Evolutionary conservation across 768 basidiomycete species (phyloP).

Genomic region (Xanthoconium purpureum): DNA sequence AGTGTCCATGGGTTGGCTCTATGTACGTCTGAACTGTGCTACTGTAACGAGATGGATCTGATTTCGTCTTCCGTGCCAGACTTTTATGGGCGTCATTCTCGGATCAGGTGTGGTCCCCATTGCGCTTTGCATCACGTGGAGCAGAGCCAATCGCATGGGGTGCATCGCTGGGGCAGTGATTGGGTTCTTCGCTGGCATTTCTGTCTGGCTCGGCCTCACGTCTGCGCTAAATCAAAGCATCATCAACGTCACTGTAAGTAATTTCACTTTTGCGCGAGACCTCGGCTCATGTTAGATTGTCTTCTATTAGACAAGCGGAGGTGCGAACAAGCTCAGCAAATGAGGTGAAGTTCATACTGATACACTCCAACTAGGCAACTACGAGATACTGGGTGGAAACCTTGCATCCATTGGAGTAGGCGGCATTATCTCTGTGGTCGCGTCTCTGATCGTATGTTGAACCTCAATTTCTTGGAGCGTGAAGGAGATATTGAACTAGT

Average conservation of each 20-base stretch:
- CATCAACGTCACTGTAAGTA: conserved; percentile 64
- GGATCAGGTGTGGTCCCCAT: conserved; percentile 87
- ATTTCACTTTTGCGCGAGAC: background rate
- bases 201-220: conserved; percentile 86
- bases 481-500: background rate
- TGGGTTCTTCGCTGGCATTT: conserved; percentile 68
- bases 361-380: conserved; percentile 35
- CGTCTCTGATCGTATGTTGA: conserved; percentile 59
- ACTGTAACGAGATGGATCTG: background rate
- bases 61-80: conserved; percentile 38
- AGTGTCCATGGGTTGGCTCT: conserved; percentile 92
- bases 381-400: conserved; percentile 86
- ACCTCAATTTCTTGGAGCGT: background rate
- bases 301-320: conserved; percentile 44
- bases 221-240: conserved; percentile 62
- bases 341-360: background rate
- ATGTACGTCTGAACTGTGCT: conserved; percentile 47
- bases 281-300: background rate
- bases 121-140: conserved; percentile 83
- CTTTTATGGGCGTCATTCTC: conserved; percentile 84
- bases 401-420: conserved; percentile 81
- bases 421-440: conserved; percentile 65
- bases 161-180: conserved; percentile 70
- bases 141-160: conserved; percentile 80
- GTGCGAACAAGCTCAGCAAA: conserved; percentile 34